Base-by-base conservation (phyloP, 2,329 filamentous ascomycete species). In the Sordariomycetes sp. region DNA sequence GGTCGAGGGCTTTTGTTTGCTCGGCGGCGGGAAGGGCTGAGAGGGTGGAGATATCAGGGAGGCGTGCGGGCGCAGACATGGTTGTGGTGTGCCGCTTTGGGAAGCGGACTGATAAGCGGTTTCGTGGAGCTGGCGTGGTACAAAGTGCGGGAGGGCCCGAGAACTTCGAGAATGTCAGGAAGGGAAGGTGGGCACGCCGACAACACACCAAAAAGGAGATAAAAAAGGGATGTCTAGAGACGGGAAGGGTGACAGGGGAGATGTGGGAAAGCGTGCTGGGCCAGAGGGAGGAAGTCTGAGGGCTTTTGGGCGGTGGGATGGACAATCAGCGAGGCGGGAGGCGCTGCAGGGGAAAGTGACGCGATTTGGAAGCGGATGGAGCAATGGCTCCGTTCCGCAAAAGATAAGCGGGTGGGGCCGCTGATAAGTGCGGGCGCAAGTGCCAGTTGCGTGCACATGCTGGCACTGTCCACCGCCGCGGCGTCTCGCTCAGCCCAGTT, bases 1-100 rank as follows among this genome's bases (percentile, higher is more conserved):
- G 78, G 72, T 95, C 89, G 54, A 96, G 81, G 55, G 85, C 75
- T 4, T 71, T 67, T 43, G 76, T 77, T 59, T 88, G 79, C 22
- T 79, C 73, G 32, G 76, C 65, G 34, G 82, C 77, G 20, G 83
- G 68, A 54, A 86, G 79, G 53, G 74, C 72, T 28, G 78, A 74
- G 46, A 95, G 74, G 16, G 74, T 72, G 53, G 75, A 68, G 65
- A 86, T 76, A 32, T 78, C 68, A 14, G 88, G 88, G 7, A 94
- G 55, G 46, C 40, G 22, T 51, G 65, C 32, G 59, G 59, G 25
- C 53, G 53, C 37, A 61, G 58, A 16, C 63, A 43, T 43, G 43
- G 43, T 48, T 28, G 34, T 50, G 20, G 14, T 46, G 35, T n/a
- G 43, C 7, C n/a, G 43, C 46, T 25, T 43, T 28, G 28, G 28